phyloP scores from a whole-genome alignment of 2,329 filamentous ascomycete genomes.

The Xylariaceae sp. region DNA sequence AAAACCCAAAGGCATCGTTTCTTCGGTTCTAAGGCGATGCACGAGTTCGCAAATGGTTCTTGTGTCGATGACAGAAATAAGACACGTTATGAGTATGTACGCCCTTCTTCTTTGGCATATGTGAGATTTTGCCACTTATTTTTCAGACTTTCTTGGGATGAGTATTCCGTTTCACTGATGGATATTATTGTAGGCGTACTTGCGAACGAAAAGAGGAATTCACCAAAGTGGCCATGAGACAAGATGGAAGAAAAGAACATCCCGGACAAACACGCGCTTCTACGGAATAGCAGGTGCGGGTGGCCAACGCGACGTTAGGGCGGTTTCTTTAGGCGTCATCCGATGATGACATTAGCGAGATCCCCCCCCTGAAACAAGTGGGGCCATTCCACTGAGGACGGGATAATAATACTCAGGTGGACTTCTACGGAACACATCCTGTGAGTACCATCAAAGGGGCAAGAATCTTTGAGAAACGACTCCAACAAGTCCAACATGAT shows the following conservation, averaged over 20 bases:
- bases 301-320: neutral
- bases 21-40: neutral
- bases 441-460: neutral
- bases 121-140: neutral
- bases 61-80: neutral
- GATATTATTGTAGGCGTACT: neutral
- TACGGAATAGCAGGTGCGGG: neutral
- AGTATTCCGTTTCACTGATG: too few relatives aligned
- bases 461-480: neutral
- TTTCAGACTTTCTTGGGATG: too few relatives aligned
- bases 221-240: neutral
- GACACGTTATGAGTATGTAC: neutral
- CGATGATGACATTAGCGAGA: neutral
- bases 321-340: neutral
- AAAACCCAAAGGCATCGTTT: constrained; percentile 70
- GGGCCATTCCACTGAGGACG: neutral
- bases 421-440: too few relatives aligned
- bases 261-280: neutral
- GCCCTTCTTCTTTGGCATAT: neutral
- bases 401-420: neutral
- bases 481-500: neutral
- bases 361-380: neutral
- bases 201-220: neutral
- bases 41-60: neutral
- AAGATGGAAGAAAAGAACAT: neutral